Conservation (phyloP, 805 yeast species). For the Clavispora vitiphila region DNA sequence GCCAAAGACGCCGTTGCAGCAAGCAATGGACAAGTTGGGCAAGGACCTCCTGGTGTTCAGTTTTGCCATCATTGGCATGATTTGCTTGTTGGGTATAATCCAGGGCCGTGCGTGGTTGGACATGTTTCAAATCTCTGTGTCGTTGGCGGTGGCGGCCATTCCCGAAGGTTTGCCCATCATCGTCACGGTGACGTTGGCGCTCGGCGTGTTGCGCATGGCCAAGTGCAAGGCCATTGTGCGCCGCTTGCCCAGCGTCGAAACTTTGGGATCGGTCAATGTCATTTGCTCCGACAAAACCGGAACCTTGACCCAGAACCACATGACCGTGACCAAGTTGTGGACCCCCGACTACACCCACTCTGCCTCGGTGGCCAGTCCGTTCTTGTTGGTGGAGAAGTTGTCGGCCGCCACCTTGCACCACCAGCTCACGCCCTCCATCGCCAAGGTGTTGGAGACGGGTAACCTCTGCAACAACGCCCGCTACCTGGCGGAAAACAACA, state of each 20-base stretch:
- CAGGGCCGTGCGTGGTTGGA: constrained; percentile 96
- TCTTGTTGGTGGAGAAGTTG: constrained; percentile 44
- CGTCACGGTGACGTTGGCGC: constrained; percentile 93
- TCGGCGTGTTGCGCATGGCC: constrained; percentile 97
- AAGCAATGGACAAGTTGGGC: constrained; percentile 93
- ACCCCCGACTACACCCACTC: constrained; percentile 52
- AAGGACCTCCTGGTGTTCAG: constrained; percentile 81
- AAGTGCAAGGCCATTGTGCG: constrained; percentile 89
- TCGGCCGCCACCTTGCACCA: constrained; percentile 36
- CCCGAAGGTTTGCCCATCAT: constrained; percentile 99
- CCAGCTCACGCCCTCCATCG: constrained; percentile 51
- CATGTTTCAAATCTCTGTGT: constrained; percentile 96
- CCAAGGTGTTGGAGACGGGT: constrained; percentile 56
- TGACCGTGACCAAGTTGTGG: constrained; percentile 86
- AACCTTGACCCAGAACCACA: constrained; percentile 83
- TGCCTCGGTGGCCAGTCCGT: constrained; percentile 34
- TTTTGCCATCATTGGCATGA: constrained; percentile 85
- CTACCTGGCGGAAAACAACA: constrained; percentile 62
- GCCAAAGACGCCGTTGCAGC: constrained; percentile 96
- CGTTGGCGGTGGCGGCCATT: constrained; percentile 97
- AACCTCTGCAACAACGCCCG: constrained; percentile 72
- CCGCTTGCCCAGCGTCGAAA: constrained; percentile 91
- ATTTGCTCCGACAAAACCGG: constrained; percentile 92
- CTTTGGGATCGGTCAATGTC: constrained; percentile 90
- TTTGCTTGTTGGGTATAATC: constrained; percentile 80